Evolutionary conservation across 2,329 filamentous ascomycete species (phyloP), one percentile per base, ranked within the genome.

Genomic region (Microsporum ferrugineum): DNA sequence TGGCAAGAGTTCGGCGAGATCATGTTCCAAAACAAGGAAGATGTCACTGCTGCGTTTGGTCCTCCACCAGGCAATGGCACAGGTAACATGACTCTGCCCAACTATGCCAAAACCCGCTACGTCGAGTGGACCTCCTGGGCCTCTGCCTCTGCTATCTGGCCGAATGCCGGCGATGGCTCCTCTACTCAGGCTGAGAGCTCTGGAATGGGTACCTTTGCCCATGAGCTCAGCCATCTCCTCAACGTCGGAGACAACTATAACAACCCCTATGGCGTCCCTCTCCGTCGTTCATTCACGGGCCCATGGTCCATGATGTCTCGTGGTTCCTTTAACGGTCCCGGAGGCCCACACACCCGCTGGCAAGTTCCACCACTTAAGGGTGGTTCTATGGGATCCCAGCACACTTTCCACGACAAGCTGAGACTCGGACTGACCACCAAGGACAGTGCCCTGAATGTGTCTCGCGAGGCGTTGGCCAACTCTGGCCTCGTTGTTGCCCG

Each of bases 1-100:
- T 65, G 64, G 64, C 64, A 64, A 27, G 64, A 65, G 59, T 65
- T 65, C 55, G 64, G 64, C 49, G 64, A 65, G 60, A 65, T 65
- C 61, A 61, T 57, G 31, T 65, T 64, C 49, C 58, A 53, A 23
- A 63, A 29, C 10, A 47, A 47, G 29, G 57, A 64, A 55, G 64
- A 65, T 49, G 60, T 65, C 7, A 27, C 64, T 29, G 58, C 45
- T 38, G 56, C 59, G 17, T 64, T 64, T 38, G 64, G 64, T 2
- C 64, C 64, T 23, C 64, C 64, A 34, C 51, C 62, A 3, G 60
- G 34, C 38, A 62, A 63, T 53, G 57, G 53, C 51, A 58, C 51
- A 7, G 49, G 33, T 4, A 38, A 51, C 14, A 63, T 62, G 31
- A 55, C 51, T 38, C 51, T 55, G 14, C 51, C 51, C 51, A 55